Conservation (phyloP, 345 rosid species). For the Eucalyptus coolabah region DNA sequence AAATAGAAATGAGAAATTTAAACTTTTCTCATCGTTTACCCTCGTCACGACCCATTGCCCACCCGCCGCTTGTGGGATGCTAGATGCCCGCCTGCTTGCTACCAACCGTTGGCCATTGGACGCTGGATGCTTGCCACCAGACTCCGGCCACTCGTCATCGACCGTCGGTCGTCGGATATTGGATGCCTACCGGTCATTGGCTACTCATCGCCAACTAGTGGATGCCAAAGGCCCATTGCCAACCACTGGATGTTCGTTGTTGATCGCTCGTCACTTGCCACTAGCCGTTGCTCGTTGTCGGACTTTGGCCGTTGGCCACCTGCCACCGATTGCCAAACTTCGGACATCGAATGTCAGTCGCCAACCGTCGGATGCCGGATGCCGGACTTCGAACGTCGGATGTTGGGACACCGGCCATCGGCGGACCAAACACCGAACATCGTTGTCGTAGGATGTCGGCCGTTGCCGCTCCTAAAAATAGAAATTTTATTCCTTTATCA, state of each 20-base stretch:
- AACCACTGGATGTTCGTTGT: accelerated
- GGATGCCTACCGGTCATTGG: accelerated
- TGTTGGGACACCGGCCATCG: accelerated
- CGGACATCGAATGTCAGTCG: accelerated
- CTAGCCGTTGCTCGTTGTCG: accelerated
- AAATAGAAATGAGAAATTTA: no score
- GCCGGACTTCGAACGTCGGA: accelerated
- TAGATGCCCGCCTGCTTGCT: accelerated
- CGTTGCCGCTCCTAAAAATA: accelerated
- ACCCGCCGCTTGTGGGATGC: accelerated
- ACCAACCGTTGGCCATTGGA: accelerated
- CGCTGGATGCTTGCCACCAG: accelerated
- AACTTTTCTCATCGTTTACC: no score
- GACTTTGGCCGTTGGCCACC: accelerated
- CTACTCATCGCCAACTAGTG: accelerated
- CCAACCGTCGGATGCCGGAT: accelerated
- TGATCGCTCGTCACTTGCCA: accelerated
- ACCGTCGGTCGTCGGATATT: accelerated
- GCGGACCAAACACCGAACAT: accelerated
- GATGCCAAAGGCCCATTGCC: accelerated
- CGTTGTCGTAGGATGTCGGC: accelerated
- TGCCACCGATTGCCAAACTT: accelerated
- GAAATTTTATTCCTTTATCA: accelerated
- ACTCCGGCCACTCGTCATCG: accelerated
- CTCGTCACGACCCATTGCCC: accelerated